These are phyloP conservation scores for Sporisorium exsertum DNA, from an alignment of 1,284 basidiomycete species.

Conservation along the genomic window DNA sequence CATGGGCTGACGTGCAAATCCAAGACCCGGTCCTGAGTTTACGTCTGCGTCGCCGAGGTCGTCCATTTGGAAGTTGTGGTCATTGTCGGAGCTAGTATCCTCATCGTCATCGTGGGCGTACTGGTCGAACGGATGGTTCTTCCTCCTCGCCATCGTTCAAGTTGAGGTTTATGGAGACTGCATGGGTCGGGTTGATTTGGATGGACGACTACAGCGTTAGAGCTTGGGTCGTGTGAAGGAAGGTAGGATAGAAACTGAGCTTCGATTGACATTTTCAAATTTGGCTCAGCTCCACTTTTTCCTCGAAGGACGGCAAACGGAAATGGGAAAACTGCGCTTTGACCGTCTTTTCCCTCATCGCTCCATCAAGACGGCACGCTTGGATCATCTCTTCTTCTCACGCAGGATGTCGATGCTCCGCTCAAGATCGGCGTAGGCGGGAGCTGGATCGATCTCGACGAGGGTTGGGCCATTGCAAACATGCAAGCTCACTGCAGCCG, in stretches of 20 bases:
- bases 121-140: slow-evolving; percentile 22
- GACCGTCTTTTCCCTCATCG: background rate
- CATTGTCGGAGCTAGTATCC: slow-evolving; percentile 70
- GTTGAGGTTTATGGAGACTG: background rate
- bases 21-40: background rate
- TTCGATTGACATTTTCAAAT: background rate
- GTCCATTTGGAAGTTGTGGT: slow-evolving; percentile 68
- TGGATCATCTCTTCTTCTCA: background rate
- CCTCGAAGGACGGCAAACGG: background rate
- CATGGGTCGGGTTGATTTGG: background rate
- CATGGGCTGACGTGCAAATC: slow-evolving; percentile 8
- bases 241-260: background rate
- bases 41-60: slow-evolving; percentile 40
- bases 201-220: background rate
- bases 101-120: slow-evolving; percentile 65
- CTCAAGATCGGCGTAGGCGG: background rate
- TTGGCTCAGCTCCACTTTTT: slow-evolving; percentile 1
- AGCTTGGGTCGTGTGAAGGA: background rate
- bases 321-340: slow-evolving; percentile 1
- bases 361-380: background rate
- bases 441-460: background rate
- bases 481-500: background rate
- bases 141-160: slow-evolving; percentile 59
- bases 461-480: background rate
- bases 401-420: background rate